Percentiles rank a stretch among this genome's conserved stretches.
phyloP scores from a whole-genome alignment of 1,284 basidiomycete species.

The Pseudozyma sp. region DNA sequence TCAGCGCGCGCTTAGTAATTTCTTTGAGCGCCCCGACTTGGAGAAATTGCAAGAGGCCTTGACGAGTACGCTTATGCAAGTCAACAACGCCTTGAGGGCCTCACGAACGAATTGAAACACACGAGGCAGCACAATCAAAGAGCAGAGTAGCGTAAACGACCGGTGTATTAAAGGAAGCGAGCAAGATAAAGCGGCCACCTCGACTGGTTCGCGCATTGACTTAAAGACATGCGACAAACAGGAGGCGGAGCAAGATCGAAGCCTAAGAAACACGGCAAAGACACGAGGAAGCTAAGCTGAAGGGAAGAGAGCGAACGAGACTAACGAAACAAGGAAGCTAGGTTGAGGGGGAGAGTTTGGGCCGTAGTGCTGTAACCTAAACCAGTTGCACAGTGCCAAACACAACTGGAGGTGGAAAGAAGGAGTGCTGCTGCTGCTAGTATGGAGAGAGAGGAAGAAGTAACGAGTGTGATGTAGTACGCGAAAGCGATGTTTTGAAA shows the following conservation, averaged over 20 bases:
- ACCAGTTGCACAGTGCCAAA: conserved; percentile 18
- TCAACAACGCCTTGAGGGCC: not conserved
- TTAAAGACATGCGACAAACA: not conserved
- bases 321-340: conserved; percentile 17
- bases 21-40: too few relatives aligned
- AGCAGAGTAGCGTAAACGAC: conserved; percentile 27
- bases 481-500: conserved; percentile 11
- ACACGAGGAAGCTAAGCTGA: conserved; percentile 3
- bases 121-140: conserved; percentile 2
- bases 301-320: conserved; percentile 3
- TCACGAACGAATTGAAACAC: not conserved
- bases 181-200: conserved; percentile 24
- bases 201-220: conserved; percentile 5
- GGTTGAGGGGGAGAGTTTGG: conserved; percentile 6
- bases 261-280: conserved; percentile 19
- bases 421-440: conserved; percentile 41
- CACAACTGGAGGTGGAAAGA: conserved; percentile 6
- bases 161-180: conserved; percentile 42
- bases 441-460: conserved; percentile 9
- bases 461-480: conserved; percentile 16
- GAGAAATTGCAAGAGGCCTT: too few relatives aligned
- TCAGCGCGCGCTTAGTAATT: too few relatives aligned
- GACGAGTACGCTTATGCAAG: not conserved
- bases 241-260: conserved; percentile 23
- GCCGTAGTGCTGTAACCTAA: conserved; percentile 9